Base-by-base conservation (phyloP, 2,329 filamentous ascomycete genomes). In the Periglandula ipomoeae region DNA sequence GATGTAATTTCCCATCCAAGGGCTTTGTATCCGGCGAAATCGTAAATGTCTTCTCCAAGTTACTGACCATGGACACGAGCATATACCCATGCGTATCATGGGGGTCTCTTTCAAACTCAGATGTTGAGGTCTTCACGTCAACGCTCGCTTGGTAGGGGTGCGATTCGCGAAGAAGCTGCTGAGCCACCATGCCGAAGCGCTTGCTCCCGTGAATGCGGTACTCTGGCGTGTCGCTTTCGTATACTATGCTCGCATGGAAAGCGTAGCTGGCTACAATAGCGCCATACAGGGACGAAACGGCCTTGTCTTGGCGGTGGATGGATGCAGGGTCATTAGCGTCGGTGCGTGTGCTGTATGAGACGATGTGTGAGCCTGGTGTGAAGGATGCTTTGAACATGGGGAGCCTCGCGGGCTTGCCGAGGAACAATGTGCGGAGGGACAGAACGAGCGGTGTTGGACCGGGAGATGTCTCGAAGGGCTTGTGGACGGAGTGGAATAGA, bases 241-340 rank as follows among this genome's bases (percentile, higher is more conserved):
- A 89, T 20, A 97, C 89, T 3, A 97, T 75, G 38, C 84, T 82
- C 26, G 90, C 87, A 61, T 97, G 91, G 59, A 97, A 81, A 19
- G 87, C 91, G 77, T 94, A 95, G 64, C 86, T 93, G 40, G 84
- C 84, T 2, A 97, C 90, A 20, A 96, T 88, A 22, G 85, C 85
- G 23, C 89, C 90, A 58, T 85, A 78, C 22, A 85, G 70, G 41
- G 66, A 62, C 0, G 62, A 59, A 4, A 73, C 65, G 1, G 55
- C 50, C 9, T 65, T 58, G 27, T 65, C 57, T n/a, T 64, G 49
- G 44, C 64, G 63, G 3, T 57, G 51, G 6, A 60, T 37, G 37
- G 17, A 44, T 6, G 55, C 49, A 3, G 55, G 44, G 3, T 44
- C 27, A 6, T 50, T 53, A 8, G 38, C 40, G 17, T 30, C 24